Base-by-base conservation (phyloP, 257 asterid genomes). In the Knoxia roxburghii region DNA sequence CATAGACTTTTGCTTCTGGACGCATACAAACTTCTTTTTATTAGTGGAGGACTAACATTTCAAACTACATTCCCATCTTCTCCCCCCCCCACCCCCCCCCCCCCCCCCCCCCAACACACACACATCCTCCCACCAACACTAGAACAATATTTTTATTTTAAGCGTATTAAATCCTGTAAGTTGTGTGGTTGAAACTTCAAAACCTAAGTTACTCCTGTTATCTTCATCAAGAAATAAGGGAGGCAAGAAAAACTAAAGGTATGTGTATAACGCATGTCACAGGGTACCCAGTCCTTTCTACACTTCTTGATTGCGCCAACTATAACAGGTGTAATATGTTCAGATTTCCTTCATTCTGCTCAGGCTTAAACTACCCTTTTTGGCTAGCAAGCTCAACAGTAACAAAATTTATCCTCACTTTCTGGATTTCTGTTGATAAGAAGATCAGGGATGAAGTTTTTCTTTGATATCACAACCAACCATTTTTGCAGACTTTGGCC, bases 21-120 rank as follows among this genome's bases (percentile, higher is more conserved):
- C 76, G 84, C 87, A 80, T 78, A 77, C 68, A 70, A 68, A 41
- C 67, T 78, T 83, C 70, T 72, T 82, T 76, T 76, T 79, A 82
- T 66, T 77, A 85, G 91, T 91, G 95, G 90, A 77, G 59, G 68
- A 64, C 77, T 81, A 76, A 4, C 83, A 85, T 72, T 85, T 86
- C 80, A 50, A 83, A 78, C 74, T 79, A 78, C 87, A 85, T 79
- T 86, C 84, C 80, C 78, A 68, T 70, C 74, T 76, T 81, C 63
- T 75, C 80, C 72, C 84, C 65, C 64, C 72, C 64, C 9, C 41
- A 37, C 9, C 41, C 41, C 9, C 4, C 41, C 41, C 4, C 41
- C 41, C 4, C 4, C 9, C 4, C 4, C 41, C 6, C 41, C 41
- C 4, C 9, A 37, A 9, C 41, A 37, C n/a, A n/a, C n/a, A n/a